phyloP scores from a whole-genome alignment of 345 rosid genomes.

The Populus pruinosa region DNA sequence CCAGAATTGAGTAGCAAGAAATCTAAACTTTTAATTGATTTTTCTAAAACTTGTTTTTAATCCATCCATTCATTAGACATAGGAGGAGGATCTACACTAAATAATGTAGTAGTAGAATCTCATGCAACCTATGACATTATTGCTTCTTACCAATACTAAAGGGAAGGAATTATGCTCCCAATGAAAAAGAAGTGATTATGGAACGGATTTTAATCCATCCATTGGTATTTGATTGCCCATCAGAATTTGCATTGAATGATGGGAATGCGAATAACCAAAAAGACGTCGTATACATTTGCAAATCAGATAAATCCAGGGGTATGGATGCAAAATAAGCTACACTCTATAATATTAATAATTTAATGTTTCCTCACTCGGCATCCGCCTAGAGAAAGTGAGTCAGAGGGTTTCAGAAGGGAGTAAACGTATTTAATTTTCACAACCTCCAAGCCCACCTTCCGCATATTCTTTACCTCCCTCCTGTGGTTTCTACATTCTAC shows the following conservation, averaged over 20 bases:
- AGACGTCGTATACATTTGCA: neutral
- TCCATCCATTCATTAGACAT: neutral
- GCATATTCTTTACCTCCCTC: constrained; percentile 25
- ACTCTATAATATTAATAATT: neutral
- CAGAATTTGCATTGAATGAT: neutral
- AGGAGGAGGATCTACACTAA: too few relatives aligned
- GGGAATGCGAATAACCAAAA: neutral
- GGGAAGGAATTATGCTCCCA: neutral
- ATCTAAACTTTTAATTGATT: neutral
- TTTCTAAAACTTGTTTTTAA: neutral
- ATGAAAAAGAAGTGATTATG: neutral
- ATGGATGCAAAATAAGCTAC: constrained; percentile 27
- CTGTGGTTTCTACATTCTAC: constrained; percentile 17
- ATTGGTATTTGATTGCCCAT: neutral
- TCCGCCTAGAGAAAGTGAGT: constrained; percentile 36
- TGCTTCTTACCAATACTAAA: neutral
- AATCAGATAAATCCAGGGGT: constrained; percentile 11
- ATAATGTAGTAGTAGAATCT: neutral
- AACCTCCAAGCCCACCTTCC: constrained; percentile 37
- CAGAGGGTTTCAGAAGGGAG: constrained; percentile 38
- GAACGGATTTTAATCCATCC: neutral
- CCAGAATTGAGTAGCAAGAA: too few relatives aligned
- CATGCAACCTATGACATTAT: neutral
- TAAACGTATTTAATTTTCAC: constrained; percentile 49
- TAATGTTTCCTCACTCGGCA: constrained; percentile 49